These are phyloP conservation scores for Kwoniella europaea DNA, from an alignment of 768 basidiomycete species.

Conservation along the genomic window DNA sequence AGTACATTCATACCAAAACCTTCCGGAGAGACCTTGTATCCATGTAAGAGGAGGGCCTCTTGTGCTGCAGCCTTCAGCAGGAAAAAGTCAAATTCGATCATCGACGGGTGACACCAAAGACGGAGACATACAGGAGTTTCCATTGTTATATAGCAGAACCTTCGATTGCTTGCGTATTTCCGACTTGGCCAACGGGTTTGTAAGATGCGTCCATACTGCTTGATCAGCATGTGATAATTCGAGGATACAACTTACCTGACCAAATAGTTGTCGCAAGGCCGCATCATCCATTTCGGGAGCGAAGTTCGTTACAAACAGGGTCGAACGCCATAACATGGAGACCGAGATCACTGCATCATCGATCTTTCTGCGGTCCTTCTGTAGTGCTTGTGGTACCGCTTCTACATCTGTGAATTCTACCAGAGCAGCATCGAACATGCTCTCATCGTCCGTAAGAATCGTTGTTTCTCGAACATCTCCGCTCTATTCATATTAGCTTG, in stretches of 20 bases:
- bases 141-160: constrained; percentile 95
- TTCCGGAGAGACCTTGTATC: constrained; percentile 62
- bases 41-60: constrained; percentile 78
- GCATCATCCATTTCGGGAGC: constrained; percentile 80
- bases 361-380: constrained; percentile 91
- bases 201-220: constrained; percentile 84
- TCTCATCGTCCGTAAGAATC: constrained; percentile 65
- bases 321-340: constrained; percentile 90
- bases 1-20: constrained; percentile 74
- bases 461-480: constrained; percentile 84
- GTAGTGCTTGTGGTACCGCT: constrained; percentile 80
- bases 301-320: constrained; percentile 95
- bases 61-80: constrained; percentile 64
- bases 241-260: constrained; percentile 64
- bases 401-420: constrained; percentile 84
- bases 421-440: constrained; percentile 72
- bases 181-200: constrained; percentile 98
- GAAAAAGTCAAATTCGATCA: constrained; percentile 10
- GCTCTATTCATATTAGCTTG: constrained; percentile 62
- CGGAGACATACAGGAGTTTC: constrained; percentile 71
- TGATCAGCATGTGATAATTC: not conserved
- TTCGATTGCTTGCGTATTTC: constrained; percentile 85
- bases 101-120: no score
- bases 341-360: constrained; percentile 77
- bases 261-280: constrained; percentile 75